These are phyloP conservation scores for Scheffersomyces segobiensis DNA, from an alignment of 1,139 yeast species.

Conservation along the genomic window DNA sequence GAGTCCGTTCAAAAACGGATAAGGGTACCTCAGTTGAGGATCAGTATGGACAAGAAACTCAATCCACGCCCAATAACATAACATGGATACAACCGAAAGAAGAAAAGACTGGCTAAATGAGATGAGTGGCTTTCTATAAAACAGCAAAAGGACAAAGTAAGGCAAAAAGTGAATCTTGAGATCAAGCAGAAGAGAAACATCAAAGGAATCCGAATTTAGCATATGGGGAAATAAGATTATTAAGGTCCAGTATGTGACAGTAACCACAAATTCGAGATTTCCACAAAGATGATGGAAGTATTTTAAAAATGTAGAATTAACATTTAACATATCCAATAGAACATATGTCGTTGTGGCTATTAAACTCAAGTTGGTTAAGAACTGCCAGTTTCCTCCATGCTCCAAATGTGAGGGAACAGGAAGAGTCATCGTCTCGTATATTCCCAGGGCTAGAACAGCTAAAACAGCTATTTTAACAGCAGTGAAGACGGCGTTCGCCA, in stretches of 20 bases:
- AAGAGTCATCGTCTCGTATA: slow-evolving; percentile 14
- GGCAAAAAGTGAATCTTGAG: slow-evolving; percentile 26
- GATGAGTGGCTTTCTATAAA: slow-evolving; percentile 6
- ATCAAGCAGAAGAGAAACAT: slow-evolving; percentile 18
- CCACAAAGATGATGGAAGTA: slow-evolving; percentile 13
- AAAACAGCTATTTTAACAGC: neutral
- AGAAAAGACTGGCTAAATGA: slow-evolving; percentile 3
- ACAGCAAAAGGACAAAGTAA: slow-evolving; percentile 10
- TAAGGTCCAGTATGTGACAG: slow-evolving; percentile 23
- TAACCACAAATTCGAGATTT: slow-evolving; percentile 23
- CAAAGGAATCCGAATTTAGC: slow-evolving; percentile 20
- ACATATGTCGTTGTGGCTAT: slow-evolving; percentile 12
- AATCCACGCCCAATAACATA: slow-evolving; percentile 6
- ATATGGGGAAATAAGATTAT: slow-evolving; percentile 16
- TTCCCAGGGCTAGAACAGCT: slow-evolving; percentile 9
- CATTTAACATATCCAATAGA: slow-evolving; percentile 3
- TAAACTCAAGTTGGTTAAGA: slow-evolving; percentile 22
- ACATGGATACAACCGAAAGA: slow-evolving; percentile 2
- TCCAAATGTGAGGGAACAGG: slow-evolving; percentile 18
- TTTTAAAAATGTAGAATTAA: slow-evolving; percentile 1
- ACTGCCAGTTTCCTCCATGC: slow-evolving; percentile 23
- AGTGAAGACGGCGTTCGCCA: neutral
- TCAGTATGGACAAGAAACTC: slow-evolving; percentile 7
- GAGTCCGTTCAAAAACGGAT: slow-evolving; percentile 18
- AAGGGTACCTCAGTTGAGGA: slow-evolving; percentile 16